These are phyloP conservation scores for Neurospora sp. DNA, from an alignment of 495 filamentous ascomycete species.

Conservation along the genomic window DNA sequence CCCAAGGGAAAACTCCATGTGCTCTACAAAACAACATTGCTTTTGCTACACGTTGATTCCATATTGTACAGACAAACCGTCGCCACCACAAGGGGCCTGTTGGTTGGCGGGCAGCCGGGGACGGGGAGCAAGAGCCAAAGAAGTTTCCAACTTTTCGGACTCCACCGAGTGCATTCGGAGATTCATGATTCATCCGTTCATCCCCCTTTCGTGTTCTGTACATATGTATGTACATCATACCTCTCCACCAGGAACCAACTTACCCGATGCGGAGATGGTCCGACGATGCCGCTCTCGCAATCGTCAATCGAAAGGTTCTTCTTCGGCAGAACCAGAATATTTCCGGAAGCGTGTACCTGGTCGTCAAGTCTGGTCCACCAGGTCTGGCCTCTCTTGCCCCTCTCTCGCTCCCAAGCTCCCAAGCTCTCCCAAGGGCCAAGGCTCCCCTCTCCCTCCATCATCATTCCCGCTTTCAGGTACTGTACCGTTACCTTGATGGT, in stretches of 20 bases:
- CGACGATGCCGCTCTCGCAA: neutral
- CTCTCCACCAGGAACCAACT: neutral
- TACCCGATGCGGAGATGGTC: neutral
- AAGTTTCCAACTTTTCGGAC: neutral
- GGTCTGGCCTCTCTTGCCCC: neutral
- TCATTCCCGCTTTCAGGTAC: neutral
- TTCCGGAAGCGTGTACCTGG: neutral
- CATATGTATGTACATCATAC: neutral
- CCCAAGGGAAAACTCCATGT: no score
- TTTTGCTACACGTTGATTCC: no score
- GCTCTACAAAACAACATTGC: no score
- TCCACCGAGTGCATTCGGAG: neutral
- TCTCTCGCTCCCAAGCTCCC: neutral
- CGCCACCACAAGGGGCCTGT: neutral
- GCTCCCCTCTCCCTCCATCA: neutral
- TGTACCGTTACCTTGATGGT: neutral
- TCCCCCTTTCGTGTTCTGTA: no score
- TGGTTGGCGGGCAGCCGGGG: neutral
- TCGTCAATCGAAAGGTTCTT: neutral
- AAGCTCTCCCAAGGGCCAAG: neutral
- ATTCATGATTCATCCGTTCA: no score
- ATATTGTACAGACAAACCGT: no score
- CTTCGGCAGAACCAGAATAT: neutral
- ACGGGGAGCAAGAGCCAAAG: neutral
- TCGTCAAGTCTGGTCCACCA: neutral